Conservation (phyloP, 2,329 filamentous ascomycete genomes). For the Exophiala viscosa region DNA sequence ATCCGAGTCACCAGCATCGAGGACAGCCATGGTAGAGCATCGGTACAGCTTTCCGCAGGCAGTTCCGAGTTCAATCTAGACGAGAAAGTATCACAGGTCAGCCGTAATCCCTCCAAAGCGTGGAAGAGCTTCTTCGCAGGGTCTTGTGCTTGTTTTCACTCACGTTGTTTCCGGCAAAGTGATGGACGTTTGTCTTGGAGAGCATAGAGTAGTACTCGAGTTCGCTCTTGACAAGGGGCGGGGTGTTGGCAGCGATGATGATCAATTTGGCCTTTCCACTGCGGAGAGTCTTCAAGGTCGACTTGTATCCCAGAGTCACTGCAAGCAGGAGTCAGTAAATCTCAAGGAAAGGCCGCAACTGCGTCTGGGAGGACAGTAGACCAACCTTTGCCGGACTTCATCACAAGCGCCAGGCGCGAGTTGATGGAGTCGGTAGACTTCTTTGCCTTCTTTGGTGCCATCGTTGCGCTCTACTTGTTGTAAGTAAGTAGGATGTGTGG, state of each 20-base stretch:
- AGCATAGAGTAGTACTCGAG: conserved; percentile 64
- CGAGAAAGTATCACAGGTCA: conserved; percentile 15
- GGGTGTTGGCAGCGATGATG: conserved; percentile 93
- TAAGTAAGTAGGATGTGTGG: conserved; percentile 24
- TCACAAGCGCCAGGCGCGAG: conserved; percentile 65
- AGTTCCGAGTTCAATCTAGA: conserved; percentile 93
- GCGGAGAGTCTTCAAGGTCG: conserved; percentile 83
- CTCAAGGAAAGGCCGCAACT: neutral
- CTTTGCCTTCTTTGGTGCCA: conserved; percentile 65
- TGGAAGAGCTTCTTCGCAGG: conserved; percentile 84
- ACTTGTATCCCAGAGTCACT: conserved; percentile 89
- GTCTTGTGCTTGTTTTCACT: conserved; percentile 57
- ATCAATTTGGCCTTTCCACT: conserved; percentile 98
- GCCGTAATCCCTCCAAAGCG: conserved; percentile 80
- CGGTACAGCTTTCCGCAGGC: conserved; percentile 99
- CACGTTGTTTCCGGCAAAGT: conserved; percentile 99
- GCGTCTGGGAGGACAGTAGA: neutral
- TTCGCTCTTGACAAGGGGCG: conserved; percentile 95
- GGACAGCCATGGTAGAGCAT: conserved; percentile 93
- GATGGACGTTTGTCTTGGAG: conserved; percentile 80
- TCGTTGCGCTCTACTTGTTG: conserved; percentile 45
- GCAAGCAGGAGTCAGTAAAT: conserved; percentile 14
- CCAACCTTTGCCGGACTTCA: conserved; percentile 61
- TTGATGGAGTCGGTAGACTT: conserved; percentile 81
- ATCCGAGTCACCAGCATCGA: conserved; percentile 97